phyloP scores from a whole-genome alignment of 768 basidiomycete genomes.

The Bullera alba region DNA sequence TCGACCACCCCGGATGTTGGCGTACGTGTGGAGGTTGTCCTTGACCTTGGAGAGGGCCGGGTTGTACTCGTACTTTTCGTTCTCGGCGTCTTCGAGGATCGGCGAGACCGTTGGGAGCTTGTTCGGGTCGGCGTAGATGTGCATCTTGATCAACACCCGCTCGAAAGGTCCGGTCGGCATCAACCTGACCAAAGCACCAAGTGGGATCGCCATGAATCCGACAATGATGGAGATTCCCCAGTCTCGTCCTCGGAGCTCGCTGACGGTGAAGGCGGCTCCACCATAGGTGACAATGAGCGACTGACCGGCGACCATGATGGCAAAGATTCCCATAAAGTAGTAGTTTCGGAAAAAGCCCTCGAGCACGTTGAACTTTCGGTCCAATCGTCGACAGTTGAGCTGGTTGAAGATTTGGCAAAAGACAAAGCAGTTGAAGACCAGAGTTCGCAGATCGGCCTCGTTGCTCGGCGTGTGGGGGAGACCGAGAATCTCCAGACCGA shows the following conservation, averaged over 20 bases:
- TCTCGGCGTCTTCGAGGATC: conserved; percentile 52
- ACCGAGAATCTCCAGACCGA: conserved; percentile 63
- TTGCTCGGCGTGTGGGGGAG: conserved; percentile 32
- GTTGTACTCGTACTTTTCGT: conserved; percentile 46
- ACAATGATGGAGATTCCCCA: conserved; percentile 91
- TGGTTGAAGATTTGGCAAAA: conserved; percentile 97
- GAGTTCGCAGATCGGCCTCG: conserved; percentile 58
- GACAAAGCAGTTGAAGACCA: conserved; percentile 98
- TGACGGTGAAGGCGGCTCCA: conserved; percentile 84
- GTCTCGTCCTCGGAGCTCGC: conserved; percentile 66
- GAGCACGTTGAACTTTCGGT: conserved; percentile 80
- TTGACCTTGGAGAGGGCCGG: conserved; percentile 72
- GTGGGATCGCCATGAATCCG: conserved; percentile 77
- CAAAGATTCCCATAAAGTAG: conserved; percentile 77
- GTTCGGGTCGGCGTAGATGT: conserved; percentile 60
- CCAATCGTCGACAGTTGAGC: conserved; percentile 80
- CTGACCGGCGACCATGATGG: conserved; percentile 81
- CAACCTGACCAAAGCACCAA: conserved; percentile 71
- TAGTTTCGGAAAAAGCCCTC: conserved; percentile 69
- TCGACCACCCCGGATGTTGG: conserved; percentile 60
- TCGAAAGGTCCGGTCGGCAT: conserved; percentile 77
- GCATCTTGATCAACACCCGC: conserved; percentile 53
- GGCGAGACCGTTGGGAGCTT: conserved; percentile 59
- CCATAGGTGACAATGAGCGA: conserved; percentile 85
- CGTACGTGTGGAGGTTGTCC: conserved; percentile 77